Percentiles rank a stretch among this genome's conserved stretches.
Evolutionary conservation across 2,329 filamentous ascomycete species (phyloP).

Genomic region (Claviceps arundinis): DNA sequence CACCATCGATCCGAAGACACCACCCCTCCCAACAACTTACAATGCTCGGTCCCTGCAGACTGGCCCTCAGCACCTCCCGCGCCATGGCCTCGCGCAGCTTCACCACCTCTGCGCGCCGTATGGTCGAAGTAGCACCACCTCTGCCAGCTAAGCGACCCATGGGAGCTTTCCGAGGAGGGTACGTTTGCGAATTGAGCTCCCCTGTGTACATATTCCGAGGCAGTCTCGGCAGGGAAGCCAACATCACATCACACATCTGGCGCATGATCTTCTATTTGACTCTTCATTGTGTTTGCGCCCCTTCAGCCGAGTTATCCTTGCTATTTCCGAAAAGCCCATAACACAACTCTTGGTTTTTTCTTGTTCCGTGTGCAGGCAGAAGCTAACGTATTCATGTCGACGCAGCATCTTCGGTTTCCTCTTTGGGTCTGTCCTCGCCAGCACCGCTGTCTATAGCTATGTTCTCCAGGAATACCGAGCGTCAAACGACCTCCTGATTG

Average conservation of each 20-base stretch:
- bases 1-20: not conserved
- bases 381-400: not conserved
- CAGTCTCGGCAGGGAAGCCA: too few relatives aligned
- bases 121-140: slow-evolving; percentile 30
- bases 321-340: too few relatives aligned
- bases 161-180: slow-evolving; percentile 50
- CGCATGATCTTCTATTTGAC: too few relatives aligned
- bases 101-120: slow-evolving; percentile 36
- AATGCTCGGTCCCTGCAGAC: slow-evolving; percentile 32
- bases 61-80: slow-evolving; percentile 27
- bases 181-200: slow-evolving; percentile 15
- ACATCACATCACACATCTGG: too few relatives aligned
- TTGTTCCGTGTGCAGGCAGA: too few relatives aligned
- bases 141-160: slow-evolving; percentile 45
- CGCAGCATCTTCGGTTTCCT: slow-evolving; percentile 81
- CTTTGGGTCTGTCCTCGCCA: slow-evolving; percentile 66
- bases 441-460: slow-evolving; percentile 79
- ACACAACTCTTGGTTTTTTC: too few relatives aligned
- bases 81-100: slow-evolving; percentile 28
- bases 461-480: slow-evolving; percentile 86
- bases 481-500: slow-evolving; percentile 82
- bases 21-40: slow-evolving; percentile 4
- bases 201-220: too few relatives aligned
- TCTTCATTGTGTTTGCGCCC: too few relatives aligned
- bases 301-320: too few relatives aligned